Base-by-base conservation (phyloP, 139 green algal species). In the Gonium pectorale region DNA sequence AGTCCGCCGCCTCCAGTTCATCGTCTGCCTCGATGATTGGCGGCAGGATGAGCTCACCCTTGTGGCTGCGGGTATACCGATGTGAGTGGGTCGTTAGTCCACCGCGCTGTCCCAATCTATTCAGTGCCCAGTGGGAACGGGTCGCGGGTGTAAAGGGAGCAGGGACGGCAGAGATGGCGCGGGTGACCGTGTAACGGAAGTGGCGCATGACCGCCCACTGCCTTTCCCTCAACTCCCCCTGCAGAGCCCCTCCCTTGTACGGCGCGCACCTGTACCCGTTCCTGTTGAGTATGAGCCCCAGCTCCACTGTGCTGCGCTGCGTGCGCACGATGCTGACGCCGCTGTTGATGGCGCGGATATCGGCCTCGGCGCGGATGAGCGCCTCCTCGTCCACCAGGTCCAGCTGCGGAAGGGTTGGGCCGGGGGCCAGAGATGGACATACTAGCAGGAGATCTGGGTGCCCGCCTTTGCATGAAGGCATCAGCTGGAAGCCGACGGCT, bases 261-360 rank as follows among this genome's bases (percentile, higher is more conserved):
- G 0, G 6, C 8, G 41, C 56, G 0, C 62, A 83, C 77, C 77
- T 83, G 77, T 83, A 83, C 0, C 77, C 77, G 77, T 83, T 73
- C 17, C 90, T 87, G 86, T 96, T 91, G 11, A 98, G 90, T 26
- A 98, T 81, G 2, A 52, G 41, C 2, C 37, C 66, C 31, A 96
- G 68, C 82, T 97, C 90, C n/a, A 98, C 90, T 0, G 66, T 44
- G 90, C 90, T 94, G 31, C 81, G 86, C 21, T 83, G 81, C 19
- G 92, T 96, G 63, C 73, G 86, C 2, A 95, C 64, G n/a, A 98
- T 88, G 27, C 70, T 40, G 11, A 92, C 96, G 21, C 80, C 86
- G 26, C 86, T 80, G 83, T 98, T 98, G 63, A 98, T 94, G 31
- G 59, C 73, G 0, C 70, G 69, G 37, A 98, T 90, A 63, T 82